phyloP scores from a whole-genome alignment of 2,329 filamentous ascomycete species.

The Westerdykella aurantiaca region DNA sequence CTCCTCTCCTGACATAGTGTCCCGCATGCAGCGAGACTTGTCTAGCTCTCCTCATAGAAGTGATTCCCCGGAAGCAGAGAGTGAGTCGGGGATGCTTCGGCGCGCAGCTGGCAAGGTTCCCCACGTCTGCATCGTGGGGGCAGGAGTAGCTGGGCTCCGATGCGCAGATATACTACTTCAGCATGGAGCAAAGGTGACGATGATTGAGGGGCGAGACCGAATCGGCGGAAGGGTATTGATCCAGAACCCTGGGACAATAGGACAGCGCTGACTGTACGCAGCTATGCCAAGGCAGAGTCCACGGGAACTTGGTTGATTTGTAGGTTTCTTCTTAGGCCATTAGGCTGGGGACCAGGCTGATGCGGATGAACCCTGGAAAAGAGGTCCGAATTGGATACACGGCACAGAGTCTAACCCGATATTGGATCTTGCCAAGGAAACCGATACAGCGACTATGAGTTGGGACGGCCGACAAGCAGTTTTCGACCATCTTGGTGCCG shows the following conservation, averaged over 20 bases:
- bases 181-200: slow-evolving; percentile 60
- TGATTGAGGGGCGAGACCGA: slow-evolving; percentile 62
- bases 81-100: slow-evolving; percentile 22
- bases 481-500: slow-evolving; percentile 52
- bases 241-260: not conserved
- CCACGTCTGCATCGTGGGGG: slow-evolving; percentile 63
- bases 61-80: slow-evolving; percentile 14
- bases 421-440: slow-evolving; percentile 58
- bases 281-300: slow-evolving; percentile 46
- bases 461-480: slow-evolving; percentile 53
- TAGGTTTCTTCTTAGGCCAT: slow-evolving; percentile 32
- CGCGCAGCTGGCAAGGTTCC: slow-evolving; percentile 37
- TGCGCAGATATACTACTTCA: slow-evolving; percentile 63
- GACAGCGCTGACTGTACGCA: slow-evolving; percentile 18
- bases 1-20: slow-evolving; percentile 13
- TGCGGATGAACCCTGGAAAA: slow-evolving; percentile 20
- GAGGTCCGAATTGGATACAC: slow-evolving; percentile 77
- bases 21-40: slow-evolving; percentile 32
- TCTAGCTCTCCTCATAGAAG: slow-evolving; percentile 25
- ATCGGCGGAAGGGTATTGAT: slow-evolving; percentile 57
- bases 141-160: slow-evolving; percentile 64
- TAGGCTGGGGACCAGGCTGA: not conserved
- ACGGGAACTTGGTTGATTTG: slow-evolving; percentile 53
- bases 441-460: slow-evolving; percentile 49
- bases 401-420: slow-evolving; percentile 67